Conservation (phyloP, 768 basidiomycete species). For the Candolleomyces aberdarensis region DNA sequence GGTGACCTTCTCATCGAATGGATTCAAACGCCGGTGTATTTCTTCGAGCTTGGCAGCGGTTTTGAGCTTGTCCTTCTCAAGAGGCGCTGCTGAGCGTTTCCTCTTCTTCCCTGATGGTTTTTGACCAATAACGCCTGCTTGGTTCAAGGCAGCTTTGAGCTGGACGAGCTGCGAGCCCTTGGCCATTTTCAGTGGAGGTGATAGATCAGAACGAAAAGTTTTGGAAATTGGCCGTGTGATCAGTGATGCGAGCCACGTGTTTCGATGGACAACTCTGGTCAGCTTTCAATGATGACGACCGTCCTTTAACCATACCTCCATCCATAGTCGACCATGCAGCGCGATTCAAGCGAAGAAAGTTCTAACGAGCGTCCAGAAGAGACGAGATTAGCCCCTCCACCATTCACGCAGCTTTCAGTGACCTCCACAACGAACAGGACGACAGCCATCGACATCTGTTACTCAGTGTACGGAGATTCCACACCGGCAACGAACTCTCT, state of each 20-base stretch:
- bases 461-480: slow-evolving; percentile 62
- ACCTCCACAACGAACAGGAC: slow-evolving; percentile 40
- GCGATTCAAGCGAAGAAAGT: background rate
- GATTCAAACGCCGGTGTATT: slow-evolving; percentile 85
- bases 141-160: slow-evolving; percentile 79
- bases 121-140: slow-evolving; percentile 72
- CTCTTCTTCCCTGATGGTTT: slow-evolving; percentile 60
- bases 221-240: slow-evolving; percentile 20
- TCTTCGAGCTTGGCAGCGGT: slow-evolving; percentile 75
- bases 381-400: slow-evolving; percentile 12
- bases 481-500: slow-evolving; percentile 49
- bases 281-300: background rate
- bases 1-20: slow-evolving; percentile 91
- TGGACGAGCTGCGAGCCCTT: slow-evolving; percentile 90
- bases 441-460: slow-evolving; percentile 67
- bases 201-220: slow-evolving; percentile 18
- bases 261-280: background rate
- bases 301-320: background rate
- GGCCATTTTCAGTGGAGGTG: slow-evolving; percentile 41
- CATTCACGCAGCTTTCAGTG: slow-evolving; percentile 32
- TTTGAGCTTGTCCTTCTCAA: slow-evolving; percentile 82
- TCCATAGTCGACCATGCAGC: no score
- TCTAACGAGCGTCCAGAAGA: slow-evolving; percentile 11
- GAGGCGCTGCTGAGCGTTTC: slow-evolving; percentile 48
- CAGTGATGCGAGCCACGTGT: slow-evolving; percentile 5